These are phyloP conservation scores for Cladosporium austrohemisphaericum DNA, from an alignment of 2,329 filamentous ascomycete genomes.

Conservation along the genomic window DNA sequence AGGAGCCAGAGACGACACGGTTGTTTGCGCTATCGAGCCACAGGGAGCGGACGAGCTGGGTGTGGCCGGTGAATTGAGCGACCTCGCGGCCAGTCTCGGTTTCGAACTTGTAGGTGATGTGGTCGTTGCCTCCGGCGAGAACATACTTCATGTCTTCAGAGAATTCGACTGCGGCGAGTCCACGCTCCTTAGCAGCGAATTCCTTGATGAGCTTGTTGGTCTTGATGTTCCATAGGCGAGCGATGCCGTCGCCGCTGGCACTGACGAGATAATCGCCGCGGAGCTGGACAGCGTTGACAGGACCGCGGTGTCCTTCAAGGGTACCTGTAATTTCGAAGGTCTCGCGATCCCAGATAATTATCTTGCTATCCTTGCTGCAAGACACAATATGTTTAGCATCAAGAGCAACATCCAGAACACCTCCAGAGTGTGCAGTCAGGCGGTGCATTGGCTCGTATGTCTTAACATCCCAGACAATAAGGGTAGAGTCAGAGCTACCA, in stretches of 20 bases:
- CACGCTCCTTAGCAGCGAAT: slow-evolving; percentile 85
- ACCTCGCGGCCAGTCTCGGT: slow-evolving; percentile 83
- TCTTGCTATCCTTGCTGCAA: slow-evolving; percentile 91
- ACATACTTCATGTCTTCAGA: slow-evolving; percentile 92
- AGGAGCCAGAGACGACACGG: slow-evolving; percentile 84
- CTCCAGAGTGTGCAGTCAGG: slow-evolving; percentile 74
- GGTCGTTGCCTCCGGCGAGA: slow-evolving; percentile 90
- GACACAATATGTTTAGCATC: slow-evolving; percentile 91
- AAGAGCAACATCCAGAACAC: slow-evolving; percentile 90
- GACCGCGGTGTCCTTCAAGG: slow-evolving; percentile 79
- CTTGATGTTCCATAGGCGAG: slow-evolving; percentile 93
- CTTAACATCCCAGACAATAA: slow-evolving; percentile 85
- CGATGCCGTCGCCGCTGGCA: slow-evolving; percentile 87
- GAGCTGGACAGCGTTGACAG: slow-evolving; percentile 94
- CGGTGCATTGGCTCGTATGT: slow-evolving; percentile 77
- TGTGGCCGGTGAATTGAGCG: slow-evolving; percentile 76
- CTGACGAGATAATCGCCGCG: slow-evolving; percentile 89
- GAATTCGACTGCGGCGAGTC: slow-evolving; percentile 93
- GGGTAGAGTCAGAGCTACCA: slow-evolving; percentile 85
- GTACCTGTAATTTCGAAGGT: slow-evolving; percentile 73
- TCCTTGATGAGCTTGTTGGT: slow-evolving; percentile 86
- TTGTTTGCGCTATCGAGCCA: slow-evolving; percentile 86
- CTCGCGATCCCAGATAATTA: slow-evolving; percentile 88
- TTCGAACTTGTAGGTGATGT: slow-evolving; percentile 93
- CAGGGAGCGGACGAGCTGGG: slow-evolving; percentile 79